Conservation (phyloP, 2,329 filamentous ascomycete species). For the Aspergillus sp. region DNA sequence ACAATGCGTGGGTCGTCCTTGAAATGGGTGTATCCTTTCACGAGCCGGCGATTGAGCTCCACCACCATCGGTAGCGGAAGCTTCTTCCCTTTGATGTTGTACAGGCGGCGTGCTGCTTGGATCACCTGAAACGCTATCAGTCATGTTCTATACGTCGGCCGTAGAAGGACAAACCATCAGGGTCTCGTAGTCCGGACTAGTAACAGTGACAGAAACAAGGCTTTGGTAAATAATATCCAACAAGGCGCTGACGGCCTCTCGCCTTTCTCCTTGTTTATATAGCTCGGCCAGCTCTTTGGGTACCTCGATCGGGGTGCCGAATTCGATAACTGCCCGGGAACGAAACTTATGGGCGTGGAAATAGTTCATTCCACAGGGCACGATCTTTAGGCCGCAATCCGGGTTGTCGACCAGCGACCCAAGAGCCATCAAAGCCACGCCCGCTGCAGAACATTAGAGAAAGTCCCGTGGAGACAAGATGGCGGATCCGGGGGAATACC, state of each 20-base stretch:
- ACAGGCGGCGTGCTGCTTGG: slow-evolving; percentile 83
- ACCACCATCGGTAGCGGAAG: slow-evolving; percentile 85
- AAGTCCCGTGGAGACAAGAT: slow-evolving; percentile 4
- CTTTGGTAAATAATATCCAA: slow-evolving; percentile 80
- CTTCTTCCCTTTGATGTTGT: slow-evolving; percentile 91
- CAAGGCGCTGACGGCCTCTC: slow-evolving; percentile 77
- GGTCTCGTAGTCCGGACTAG: slow-evolving; percentile 88
- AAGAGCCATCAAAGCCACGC: slow-evolving; percentile 95
- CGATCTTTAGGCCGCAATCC: slow-evolving; percentile 82
- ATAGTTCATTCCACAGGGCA: slow-evolving; percentile 98
- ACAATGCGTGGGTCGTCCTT: slow-evolving; percentile 82
- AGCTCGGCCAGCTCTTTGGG: slow-evolving; percentile 71
- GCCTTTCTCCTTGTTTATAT: slow-evolving; percentile 72
- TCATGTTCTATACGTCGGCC: background rate
- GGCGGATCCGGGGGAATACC: slow-evolving; percentile 24
- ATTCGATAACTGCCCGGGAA: slow-evolving; percentile 90
- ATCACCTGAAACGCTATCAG: slow-evolving; percentile 54
- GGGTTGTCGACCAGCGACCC: slow-evolving; percentile 79
- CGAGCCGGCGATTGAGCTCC: slow-evolving; percentile 82
- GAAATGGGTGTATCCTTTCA: slow-evolving; percentile 84
- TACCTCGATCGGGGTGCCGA: slow-evolving; percentile 80
- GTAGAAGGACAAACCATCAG: slow-evolving; percentile 56
- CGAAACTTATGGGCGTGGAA: slow-evolving; percentile 98
- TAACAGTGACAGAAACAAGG: slow-evolving; percentile 80
- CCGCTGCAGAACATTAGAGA: slow-evolving; percentile 50